Evolutionary conservation across 177 flowering plant genomes (phyloP).

Genomic region (Telopea speciosissima): DNA sequence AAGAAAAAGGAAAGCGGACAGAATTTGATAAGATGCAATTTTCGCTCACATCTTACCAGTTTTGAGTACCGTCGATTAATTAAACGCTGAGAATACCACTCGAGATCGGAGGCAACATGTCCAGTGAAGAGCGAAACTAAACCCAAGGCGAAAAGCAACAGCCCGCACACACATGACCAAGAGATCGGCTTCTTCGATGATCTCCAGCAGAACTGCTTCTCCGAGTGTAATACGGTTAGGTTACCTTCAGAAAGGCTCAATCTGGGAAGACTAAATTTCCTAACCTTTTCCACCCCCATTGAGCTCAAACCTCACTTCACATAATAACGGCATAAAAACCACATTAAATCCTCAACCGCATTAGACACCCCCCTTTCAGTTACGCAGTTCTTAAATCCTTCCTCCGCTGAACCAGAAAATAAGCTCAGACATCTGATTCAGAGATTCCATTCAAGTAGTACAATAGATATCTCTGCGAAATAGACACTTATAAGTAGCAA

Average conservation of each 20-base stretch:
- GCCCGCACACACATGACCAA: constrained; percentile 61
- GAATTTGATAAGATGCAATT: not conserved
- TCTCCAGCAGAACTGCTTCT: constrained; percentile 25
- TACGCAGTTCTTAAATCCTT: not conserved
- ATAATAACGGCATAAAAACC: constrained; percentile 1
- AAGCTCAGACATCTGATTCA: not conserved
- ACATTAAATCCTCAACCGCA: not conserved
- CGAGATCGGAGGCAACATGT: constrained; percentile 75
- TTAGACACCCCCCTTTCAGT: not conserved
- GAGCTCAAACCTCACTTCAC: not conserved
- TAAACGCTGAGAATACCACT: constrained; percentile 69
- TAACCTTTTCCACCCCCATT: constrained; percentile 18
- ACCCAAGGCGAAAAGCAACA: constrained; percentile 70
- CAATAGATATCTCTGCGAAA: not conserved
- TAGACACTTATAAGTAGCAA: not conserved
- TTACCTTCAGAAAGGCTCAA: not conserved
- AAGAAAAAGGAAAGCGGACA: not conserved
- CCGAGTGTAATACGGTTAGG: constrained; percentile 1
- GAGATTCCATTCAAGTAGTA: not conserved
- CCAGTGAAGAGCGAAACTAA: constrained; percentile 80
- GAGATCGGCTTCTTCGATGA: constrained; percentile 35
- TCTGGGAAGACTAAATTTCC: not conserved
- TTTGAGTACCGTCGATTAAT: constrained; percentile 36
- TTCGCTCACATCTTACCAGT: constrained; percentile 29
- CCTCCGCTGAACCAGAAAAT: not conserved